Base-by-base conservation (phyloP, 192 early-diverging fungal species). In the Coemansia sp. region DNA sequence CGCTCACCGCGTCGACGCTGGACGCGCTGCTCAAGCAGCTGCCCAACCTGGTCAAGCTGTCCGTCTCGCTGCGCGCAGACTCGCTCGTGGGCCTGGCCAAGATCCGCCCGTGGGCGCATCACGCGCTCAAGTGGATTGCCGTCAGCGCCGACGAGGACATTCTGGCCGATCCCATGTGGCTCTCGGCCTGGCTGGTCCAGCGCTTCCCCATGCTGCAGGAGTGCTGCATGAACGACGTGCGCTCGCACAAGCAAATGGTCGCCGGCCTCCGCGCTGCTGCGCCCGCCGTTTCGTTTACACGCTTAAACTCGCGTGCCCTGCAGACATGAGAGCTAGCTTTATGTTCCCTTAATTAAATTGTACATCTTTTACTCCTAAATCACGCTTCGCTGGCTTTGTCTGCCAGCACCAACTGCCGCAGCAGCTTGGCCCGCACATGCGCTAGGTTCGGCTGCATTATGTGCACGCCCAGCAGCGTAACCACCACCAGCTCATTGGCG, bases 381-480 rank as follows among this genome's bases (percentile, higher is more conserved):
- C n/a, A n/a, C n/a, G 12, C 48, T 16, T 50, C 27, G 27, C 25
- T 27, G 14, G 48, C 14, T 14, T 28, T 50, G 48, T 19, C 43
- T 11, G 40, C 55, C 18, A 45, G 40, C 35, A 64, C 56, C 45
- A 74, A 66, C 54, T 64, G 65, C 29, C 55, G 49, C 56, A 69
- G 66, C 59, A 71, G 63, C 52, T 63, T 64, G 12, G 62, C 73
- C 7, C 69, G 73, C 8, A 56, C 60, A 24, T 65, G 44, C 3
- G 64, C 64, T 25, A 81, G 45, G 45, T 81, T 73, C 5, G 79
- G 73, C 69, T 81, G 79, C 63, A 81, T 45, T 1, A 81, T 24
- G 56, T 81, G 79, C 31, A 81, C 66, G 3, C 79, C 79, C 6
- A 65, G 56, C 62, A 81, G 64, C 29, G 79, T 81, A n/a, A 76